Conservation (phyloP, 768 basidiomycete species). For the Coprinopsis sp. region DNA sequence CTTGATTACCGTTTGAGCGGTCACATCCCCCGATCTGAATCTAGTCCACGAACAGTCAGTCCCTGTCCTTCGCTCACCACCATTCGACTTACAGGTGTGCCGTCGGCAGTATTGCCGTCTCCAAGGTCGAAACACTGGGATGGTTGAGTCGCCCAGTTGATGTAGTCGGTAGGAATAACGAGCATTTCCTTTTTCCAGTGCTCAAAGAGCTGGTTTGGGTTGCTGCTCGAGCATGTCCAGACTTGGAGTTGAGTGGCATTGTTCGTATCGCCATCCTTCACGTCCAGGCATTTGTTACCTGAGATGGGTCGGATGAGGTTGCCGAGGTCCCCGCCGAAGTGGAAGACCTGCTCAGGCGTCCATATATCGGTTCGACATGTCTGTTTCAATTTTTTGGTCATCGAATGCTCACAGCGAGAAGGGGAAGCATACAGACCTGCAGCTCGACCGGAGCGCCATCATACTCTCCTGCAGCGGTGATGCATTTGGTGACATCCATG, state of each 20-base stretch:
- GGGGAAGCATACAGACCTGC: constrained; percentile 16
- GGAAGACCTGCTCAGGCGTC: constrained; percentile 19
- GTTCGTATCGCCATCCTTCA: constrained; percentile 13
- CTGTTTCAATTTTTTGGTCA: background rate
- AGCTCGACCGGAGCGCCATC: constrained; percentile 24
- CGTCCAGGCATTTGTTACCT: constrained; percentile 20
- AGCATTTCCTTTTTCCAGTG: constrained; percentile 9
- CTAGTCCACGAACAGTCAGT: background rate
- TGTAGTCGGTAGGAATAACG: constrained; percentile 9
- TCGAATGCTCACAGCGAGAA: background rate
- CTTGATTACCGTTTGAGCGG: constrained; percentile 12
- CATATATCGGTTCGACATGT: constrained; percentile 12
- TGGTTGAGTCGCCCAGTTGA: constrained; percentile 7
- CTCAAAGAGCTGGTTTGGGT: constrained; percentile 18
- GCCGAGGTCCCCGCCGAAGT: constrained; percentile 13
- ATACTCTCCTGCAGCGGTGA: constrained; percentile 23
- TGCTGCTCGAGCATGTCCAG: constrained; percentile 18
- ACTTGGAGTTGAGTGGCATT: constrained; percentile 19
- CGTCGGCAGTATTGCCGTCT: constrained; percentile 9
- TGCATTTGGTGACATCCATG: constrained; percentile 17
- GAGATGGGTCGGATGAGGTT: constrained; percentile 13
- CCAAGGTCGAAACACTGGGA: constrained; percentile 15
- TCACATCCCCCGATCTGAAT: constrained; percentile 12
- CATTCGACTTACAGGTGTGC: constrained; percentile 9
- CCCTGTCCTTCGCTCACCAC: too few species aligned